phyloP scores from a whole-genome alignment of 1,139 yeast species.

The Wickerhamomyces sp. region DNA sequence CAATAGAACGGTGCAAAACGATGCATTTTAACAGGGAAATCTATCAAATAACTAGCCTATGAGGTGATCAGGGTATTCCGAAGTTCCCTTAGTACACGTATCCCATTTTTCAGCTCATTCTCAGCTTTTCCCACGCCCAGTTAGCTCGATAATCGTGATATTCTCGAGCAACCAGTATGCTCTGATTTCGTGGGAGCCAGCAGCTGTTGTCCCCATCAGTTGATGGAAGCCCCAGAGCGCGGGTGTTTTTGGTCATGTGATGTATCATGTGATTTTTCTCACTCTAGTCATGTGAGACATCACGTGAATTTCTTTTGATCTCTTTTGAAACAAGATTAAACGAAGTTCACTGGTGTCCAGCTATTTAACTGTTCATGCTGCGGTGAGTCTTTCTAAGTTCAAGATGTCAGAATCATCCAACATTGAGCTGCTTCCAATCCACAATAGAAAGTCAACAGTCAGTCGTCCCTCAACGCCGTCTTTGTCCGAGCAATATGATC shows the following conservation, averaged over 20 bases:
- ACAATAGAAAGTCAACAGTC: slow-evolving; percentile 14
- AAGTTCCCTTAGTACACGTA: neutral
- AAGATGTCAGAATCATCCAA: slow-evolving; percentile 11
- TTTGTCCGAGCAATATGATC: neutral
- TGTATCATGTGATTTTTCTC: neutral
- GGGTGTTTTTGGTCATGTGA: neutral
- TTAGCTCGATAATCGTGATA: neutral
- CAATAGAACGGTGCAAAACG: too few relatives aligned
- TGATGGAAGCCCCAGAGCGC: neutral
- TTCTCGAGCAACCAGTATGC: neutral
- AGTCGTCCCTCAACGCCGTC: slow-evolving; percentile 1
- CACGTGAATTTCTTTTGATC: neutral
- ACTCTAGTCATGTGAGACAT: neutral
- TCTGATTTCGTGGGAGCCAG: neutral
- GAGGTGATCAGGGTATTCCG: too few relatives aligned
- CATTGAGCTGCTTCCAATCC: slow-evolving; percentile 20
- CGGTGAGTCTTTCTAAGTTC: neutral
- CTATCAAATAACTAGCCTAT: too few relatives aligned
- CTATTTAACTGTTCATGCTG: too few relatives aligned
- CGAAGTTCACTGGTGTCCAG: too few relatives aligned
- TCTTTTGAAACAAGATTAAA: too few relatives aligned
- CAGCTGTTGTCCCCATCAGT: neutral
- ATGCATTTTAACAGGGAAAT: too few relatives aligned
- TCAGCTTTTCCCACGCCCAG: neutral
- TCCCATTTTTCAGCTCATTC: neutral